Evolutionary conservation across 306 rosid genomes (phyloP).

Genomic region (Adenanthera pavonina): DNA sequence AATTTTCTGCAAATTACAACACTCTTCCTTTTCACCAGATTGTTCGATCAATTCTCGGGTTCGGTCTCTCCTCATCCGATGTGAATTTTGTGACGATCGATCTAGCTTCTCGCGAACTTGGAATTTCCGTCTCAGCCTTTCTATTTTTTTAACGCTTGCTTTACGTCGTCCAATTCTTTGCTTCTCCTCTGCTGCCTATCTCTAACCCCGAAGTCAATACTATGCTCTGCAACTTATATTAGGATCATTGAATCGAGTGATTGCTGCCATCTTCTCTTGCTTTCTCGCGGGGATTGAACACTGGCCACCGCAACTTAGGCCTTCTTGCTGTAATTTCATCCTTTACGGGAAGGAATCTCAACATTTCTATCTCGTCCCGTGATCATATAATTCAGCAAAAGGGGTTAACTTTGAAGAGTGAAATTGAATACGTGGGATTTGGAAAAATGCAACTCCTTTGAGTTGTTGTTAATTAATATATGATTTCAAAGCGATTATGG

Average conservation of each 20-base stretch:
- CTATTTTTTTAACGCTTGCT: not conserved
- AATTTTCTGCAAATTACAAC: not conserved
- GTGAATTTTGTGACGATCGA: conserved; percentile 21
- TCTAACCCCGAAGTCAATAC: conserved; percentile 1
- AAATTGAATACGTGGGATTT: not conserved
- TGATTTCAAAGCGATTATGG: conserved; percentile 57
- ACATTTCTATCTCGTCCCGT: not conserved
- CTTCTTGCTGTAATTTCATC: not conserved
- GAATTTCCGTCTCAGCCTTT: not conserved
- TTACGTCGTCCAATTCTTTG: conserved; percentile 10
- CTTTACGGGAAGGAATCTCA: not conserved
- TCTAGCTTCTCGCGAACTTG: conserved; percentile 3
- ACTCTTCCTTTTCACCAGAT: not conserved
- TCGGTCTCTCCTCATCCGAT: conserved; percentile 7
- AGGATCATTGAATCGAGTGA: conserved; percentile 24
- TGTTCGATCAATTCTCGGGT: conserved; percentile 8
- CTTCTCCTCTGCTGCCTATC: not conserved
- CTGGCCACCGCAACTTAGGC: not conserved
- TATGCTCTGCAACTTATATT: not conserved
- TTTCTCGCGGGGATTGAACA: not conserved
- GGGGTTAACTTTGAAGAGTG: conserved; percentile 3
- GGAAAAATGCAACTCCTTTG: not conserved
- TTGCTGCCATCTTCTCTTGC: not conserved
- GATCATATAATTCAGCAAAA: not conserved
- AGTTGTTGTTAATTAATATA: conserved; percentile 22